These are phyloP conservation scores for Lactarius sp. DNA, from an alignment of 768 basidiomycete genomes.

Conservation along the genomic window DNA sequence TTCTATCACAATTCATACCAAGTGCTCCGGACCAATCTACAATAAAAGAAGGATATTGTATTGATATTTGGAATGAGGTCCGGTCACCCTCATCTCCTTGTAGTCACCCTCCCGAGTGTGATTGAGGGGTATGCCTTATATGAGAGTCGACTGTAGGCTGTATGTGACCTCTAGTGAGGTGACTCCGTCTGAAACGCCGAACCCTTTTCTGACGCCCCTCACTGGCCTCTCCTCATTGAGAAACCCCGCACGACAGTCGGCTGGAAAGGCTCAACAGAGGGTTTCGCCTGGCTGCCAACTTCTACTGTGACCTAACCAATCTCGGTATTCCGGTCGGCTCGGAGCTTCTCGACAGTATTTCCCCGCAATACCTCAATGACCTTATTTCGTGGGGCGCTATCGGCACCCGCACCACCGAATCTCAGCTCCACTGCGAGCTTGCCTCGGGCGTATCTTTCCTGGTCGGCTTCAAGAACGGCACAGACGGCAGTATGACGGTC, in stretches of 20 bases:
- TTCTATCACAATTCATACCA: too few relatives aligned
- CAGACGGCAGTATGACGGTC: slow-evolving; percentile 84
- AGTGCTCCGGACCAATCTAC: too few relatives aligned
- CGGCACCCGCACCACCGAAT: slow-evolving; percentile 95
- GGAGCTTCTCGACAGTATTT: slow-evolving; percentile 84
- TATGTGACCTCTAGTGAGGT: slow-evolving; percentile 43
- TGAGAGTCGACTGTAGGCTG: too few relatives aligned
- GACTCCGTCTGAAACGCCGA: slow-evolving; percentile 33
- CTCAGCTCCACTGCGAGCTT: slow-evolving; percentile 94
- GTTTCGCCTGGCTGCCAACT: slow-evolving; percentile 82
- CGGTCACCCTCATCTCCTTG: too few relatives aligned
- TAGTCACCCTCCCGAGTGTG: too few relatives aligned
- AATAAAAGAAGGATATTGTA: too few relatives aligned
- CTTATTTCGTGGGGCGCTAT: slow-evolving; percentile 92
- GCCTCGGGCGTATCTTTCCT: slow-evolving; percentile 97
- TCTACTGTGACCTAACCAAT: slow-evolving; percentile 84
- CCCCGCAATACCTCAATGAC: slow-evolving; percentile 75
- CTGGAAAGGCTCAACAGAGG: slow-evolving; percentile 99
- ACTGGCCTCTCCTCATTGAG: slow-evolving; percentile 37
- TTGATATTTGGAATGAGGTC: too few relatives aligned
- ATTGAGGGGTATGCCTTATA: too few relatives aligned
- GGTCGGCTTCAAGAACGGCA: slow-evolving; percentile 98
- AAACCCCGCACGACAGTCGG: slow-evolving; percentile 98
- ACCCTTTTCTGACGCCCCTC: background rate
- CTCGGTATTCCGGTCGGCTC: slow-evolving; percentile 90